Conservation (phyloP, 441 rosid genomes). For the Croton setiger region DNA sequence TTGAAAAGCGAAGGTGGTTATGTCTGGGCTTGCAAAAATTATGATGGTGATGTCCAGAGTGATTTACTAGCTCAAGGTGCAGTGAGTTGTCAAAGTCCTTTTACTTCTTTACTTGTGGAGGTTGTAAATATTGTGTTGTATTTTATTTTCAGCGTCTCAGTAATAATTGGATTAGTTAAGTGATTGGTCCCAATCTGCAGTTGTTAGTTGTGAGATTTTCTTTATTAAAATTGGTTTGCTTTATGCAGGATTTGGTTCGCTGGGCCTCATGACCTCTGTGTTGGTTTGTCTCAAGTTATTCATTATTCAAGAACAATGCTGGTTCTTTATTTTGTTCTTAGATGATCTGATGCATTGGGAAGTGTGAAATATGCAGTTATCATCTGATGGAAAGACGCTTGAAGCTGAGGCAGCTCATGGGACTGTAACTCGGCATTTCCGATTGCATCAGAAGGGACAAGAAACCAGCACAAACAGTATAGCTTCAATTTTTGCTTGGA, state of each 20-base stretch:
- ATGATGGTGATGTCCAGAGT: constrained; percentile 97
- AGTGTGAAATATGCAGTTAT: constrained; percentile 46
- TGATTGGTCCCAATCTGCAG: background rate
- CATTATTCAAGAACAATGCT: background rate
- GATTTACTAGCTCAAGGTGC: constrained; percentile 97
- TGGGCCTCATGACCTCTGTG: constrained; percentile 96
- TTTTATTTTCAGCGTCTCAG: background rate
- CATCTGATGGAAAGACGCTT: constrained; percentile 86
- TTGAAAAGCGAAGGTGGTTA: constrained; percentile 95
- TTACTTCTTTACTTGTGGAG: background rate
- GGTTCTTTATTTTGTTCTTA: constrained; percentile 8
- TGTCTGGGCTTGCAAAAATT: constrained; percentile 99
- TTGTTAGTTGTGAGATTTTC: background rate
- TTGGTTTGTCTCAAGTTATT: constrained; percentile 53
- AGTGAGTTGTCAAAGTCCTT: background rate
- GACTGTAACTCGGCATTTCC: constrained; percentile 92
- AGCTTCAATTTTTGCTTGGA: constrained; percentile 97
- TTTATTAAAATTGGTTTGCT: constrained; percentile 22
- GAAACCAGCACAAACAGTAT: constrained; percentile 98
- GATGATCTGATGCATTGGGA: constrained; percentile 5
- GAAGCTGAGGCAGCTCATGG: constrained; percentile 99
- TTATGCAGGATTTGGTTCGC: constrained; percentile 86
- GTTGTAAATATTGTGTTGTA: background rate
- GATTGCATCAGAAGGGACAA: constrained; percentile 83
- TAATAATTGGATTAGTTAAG: background rate